A percentile compares a stretch with the other conserved stretches of the same genome.
These are phyloP conservation scores for Carex littledalei DNA, from an alignment of 176 grass and related monocot species.

Conservation along the genomic window DNA sequence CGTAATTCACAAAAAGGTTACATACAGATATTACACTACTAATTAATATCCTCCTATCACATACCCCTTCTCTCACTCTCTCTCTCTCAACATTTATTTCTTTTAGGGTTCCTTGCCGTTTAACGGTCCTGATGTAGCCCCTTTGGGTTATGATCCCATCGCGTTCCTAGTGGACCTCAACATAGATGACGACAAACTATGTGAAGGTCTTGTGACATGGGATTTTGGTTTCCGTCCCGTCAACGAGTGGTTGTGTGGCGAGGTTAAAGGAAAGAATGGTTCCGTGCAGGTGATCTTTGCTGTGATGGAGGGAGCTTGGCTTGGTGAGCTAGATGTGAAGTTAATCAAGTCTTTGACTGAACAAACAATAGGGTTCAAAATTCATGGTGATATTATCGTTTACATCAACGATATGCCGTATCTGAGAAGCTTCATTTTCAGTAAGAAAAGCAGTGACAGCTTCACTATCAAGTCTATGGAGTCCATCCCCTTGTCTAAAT, in stretches of 20 bases:
- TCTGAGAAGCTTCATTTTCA: neutral
- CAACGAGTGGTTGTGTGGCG: neutral
- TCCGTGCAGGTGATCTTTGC: neutral
- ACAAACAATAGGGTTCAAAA: neutral
- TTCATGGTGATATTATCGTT: neutral
- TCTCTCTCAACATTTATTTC: neutral
- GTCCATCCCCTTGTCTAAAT: neutral
- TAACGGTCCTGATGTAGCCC: neutral
- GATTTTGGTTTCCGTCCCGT: fast-evolving
- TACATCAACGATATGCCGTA: neutral
- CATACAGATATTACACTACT: neutral
- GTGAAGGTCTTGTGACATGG: neutral
- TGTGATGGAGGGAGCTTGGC: neutral
- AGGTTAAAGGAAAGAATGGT: neutral
- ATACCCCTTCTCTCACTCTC: no score
- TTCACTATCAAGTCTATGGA: neutral
- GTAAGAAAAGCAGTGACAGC: neutral
- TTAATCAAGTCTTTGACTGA: neutral
- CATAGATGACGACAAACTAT: neutral
- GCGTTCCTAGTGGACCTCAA: neutral
- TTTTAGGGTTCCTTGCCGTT: neutral
- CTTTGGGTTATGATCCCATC: neutral
- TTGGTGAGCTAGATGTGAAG: neutral
- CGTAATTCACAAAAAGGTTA: neutral
- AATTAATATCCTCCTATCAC: no score